Conservation (phyloP, 768 basidiomycete genomes). For the Xerocomellus intermedius region DNA sequence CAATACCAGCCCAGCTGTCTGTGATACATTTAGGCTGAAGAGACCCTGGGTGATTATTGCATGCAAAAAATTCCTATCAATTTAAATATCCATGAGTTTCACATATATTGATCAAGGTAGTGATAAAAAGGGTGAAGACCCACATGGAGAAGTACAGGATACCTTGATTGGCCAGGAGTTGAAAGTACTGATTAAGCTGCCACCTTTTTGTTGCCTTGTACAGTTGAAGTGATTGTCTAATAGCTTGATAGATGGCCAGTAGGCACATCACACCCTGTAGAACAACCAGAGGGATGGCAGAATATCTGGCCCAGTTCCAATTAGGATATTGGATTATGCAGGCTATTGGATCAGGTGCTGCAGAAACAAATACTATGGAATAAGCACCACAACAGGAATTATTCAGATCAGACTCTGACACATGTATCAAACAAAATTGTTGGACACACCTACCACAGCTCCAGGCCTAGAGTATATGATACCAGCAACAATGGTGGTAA, state of each 20-base stretch:
- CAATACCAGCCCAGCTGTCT: background rate
- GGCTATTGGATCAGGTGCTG: slow-evolving; percentile 1
- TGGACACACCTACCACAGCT: background rate
- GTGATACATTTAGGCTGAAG: background rate
- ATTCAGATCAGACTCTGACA: too few species aligned
- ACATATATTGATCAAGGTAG: too few species aligned
- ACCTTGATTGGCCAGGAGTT: slow-evolving; percentile 6
- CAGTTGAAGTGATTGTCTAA: background rate
- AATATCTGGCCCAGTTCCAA: slow-evolving; percentile 2
- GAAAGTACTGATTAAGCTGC: slow-evolving; percentile 9
- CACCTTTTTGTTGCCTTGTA: background rate
- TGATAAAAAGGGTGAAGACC: background rate
- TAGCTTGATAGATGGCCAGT: background rate
- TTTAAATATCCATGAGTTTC: background rate
- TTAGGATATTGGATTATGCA: slow-evolving; percentile 3
- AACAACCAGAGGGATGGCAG: background rate
- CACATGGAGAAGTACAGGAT: slow-evolving; percentile 10
- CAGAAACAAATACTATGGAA: background rate
- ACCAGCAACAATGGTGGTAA: background rate
- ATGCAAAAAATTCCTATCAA: slow-evolving; percentile 1
- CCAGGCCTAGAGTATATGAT: background rate
- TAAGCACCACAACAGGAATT: background rate
- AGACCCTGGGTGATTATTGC: background rate
- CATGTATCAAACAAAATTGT: background rate
- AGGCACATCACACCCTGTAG: slow-evolving; percentile 11